Evolutionary conservation across 495 filamentous ascomycete species (phyloP).

Genomic region (Podospora pseudopauciseta): DNA sequence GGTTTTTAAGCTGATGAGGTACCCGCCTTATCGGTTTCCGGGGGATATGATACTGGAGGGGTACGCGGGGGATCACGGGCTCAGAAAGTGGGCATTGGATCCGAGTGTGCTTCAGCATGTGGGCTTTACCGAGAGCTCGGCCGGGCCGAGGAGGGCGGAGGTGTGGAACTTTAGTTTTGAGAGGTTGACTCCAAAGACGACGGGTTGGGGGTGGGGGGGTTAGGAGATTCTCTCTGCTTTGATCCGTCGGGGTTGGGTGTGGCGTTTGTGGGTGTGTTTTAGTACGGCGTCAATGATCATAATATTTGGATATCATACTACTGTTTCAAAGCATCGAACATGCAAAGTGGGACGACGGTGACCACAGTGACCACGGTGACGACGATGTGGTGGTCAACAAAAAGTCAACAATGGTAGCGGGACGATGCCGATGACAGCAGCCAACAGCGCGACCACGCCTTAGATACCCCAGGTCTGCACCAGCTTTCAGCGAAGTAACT

Average conservation of each 20-base stretch:
- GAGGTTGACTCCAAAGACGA: conserved; percentile 5
- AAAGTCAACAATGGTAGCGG: too few species aligned
- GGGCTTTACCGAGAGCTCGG: conserved; percentile 30
- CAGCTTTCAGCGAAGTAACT: neutral
- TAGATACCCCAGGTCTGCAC: neutral
- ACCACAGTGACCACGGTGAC: too few species aligned
- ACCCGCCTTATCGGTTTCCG: conserved; percentile 34
- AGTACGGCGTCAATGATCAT: neutral
- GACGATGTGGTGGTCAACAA: too few species aligned
- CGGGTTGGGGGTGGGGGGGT: neutral
- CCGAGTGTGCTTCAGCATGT: conserved; percentile 54
- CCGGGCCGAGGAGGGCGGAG: conserved; percentile 34
- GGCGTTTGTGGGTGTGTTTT: neutral
- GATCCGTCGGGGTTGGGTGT: neutral
- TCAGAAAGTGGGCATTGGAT: conserved; percentile 48
- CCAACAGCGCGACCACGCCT: neutral
- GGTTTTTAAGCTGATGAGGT: conserved; percentile 39
- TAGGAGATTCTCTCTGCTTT: neutral
- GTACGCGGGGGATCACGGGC: conserved; percentile 36
- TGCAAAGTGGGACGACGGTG: too few species aligned
- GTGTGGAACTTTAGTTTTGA: conserved; percentile 48
- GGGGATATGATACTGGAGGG: conserved; percentile 48
- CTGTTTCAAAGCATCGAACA: too few species aligned
- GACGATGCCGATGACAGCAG: neutral
- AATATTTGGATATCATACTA: too few species aligned